Percentiles rank a stretch among this genome's conserved stretches.
Evolutionary conservation across 2,329 filamentous ascomycete species (phyloP).

Genomic region (Diaporthe vexans): DNA sequence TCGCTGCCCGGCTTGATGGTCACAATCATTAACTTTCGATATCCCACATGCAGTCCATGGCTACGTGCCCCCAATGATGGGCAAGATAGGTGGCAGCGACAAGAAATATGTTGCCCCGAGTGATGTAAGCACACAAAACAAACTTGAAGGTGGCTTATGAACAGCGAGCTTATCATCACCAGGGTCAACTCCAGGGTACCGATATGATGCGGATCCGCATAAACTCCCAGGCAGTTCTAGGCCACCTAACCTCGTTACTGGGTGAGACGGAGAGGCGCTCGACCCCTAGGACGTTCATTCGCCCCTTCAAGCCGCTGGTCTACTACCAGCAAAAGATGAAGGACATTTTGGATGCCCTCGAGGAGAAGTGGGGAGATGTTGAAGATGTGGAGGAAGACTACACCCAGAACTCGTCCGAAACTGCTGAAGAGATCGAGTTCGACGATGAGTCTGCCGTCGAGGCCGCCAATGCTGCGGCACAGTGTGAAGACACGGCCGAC

Average conservation of each 20-base stretch:
- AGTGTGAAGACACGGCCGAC: not conserved
- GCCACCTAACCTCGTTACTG: conserved; percentile 11
- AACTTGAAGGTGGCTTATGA: not conserved
- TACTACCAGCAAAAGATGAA: conserved; percentile 27
- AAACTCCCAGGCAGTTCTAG: conserved; percentile 15
- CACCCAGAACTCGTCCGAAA: not conserved
- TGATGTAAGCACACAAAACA: conserved; percentile 2
- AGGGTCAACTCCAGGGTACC: conserved; percentile 21
- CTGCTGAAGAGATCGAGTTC: conserved; percentile 4
- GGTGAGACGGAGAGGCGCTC: conserved; percentile 22
- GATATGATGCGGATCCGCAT: conserved; percentile 28
- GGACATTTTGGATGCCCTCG: conserved; percentile 2
- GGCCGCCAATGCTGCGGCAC: not conserved
- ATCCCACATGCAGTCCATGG: not conserved
- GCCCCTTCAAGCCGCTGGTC: conserved; percentile 21
- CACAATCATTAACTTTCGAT: not conserved
- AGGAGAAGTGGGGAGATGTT: conserved; percentile 25
- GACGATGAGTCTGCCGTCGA: not conserved
- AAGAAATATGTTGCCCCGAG: conserved; percentile 16
- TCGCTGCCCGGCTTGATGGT: not conserved
- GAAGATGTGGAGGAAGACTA: conserved; percentile 48
- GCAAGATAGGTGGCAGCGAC: conserved; percentile 4
- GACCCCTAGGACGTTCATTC: conserved; percentile 16
- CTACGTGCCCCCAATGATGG: not conserved
- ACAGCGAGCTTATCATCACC: not conserved